These are phyloP conservation scores for Oryza longistaminata DNA, from an alignment of 176 grass and related monocot genomes.

Conservation along the genomic window DNA sequence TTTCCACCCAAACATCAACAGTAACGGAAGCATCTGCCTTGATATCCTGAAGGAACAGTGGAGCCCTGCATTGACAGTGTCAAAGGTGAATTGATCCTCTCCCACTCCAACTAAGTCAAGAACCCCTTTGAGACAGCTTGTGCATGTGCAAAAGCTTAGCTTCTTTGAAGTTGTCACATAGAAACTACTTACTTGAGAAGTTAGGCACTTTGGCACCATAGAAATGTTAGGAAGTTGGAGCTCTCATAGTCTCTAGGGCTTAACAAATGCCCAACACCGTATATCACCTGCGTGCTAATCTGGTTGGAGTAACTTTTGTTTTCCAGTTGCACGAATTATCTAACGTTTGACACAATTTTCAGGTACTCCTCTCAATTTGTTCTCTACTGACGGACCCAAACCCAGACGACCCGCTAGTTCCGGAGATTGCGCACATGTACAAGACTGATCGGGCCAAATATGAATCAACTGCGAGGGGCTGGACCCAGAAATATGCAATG, in stretches of 20 bases:
- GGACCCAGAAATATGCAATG: slow-evolving; percentile 63
- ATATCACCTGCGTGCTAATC: too few species aligned
- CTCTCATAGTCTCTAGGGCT: not conserved
- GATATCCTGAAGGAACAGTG: slow-evolving; percentile 67
- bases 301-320: too few species aligned
- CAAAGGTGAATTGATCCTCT: slow-evolving; percentile 38
- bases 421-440: slow-evolving; percentile 57
- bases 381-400: slow-evolving; percentile 58
- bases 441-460: slow-evolving; percentile 49
- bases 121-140: not conserved
- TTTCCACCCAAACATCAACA: slow-evolving; percentile 63
- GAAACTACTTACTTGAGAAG: not conserved
- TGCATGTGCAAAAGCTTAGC: not conserved
- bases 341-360: slow-evolving; percentile 7
- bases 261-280: too few species aligned
- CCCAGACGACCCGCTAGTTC: slow-evolving; percentile 51
- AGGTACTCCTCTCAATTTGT: slow-evolving; percentile 65
- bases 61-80: slow-evolving; percentile 64
- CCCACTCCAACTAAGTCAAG: not conserved
- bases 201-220: not conserved
- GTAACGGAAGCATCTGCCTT: slow-evolving; percentile 66
- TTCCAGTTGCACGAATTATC: too few species aligned
- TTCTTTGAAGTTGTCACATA: not conserved
- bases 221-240: not conserved
- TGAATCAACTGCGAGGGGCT: slow-evolving; percentile 52